phyloP scores from a whole-genome alignment of 2,329 filamentous ascomycete species.

The Cladosporium sp. region DNA sequence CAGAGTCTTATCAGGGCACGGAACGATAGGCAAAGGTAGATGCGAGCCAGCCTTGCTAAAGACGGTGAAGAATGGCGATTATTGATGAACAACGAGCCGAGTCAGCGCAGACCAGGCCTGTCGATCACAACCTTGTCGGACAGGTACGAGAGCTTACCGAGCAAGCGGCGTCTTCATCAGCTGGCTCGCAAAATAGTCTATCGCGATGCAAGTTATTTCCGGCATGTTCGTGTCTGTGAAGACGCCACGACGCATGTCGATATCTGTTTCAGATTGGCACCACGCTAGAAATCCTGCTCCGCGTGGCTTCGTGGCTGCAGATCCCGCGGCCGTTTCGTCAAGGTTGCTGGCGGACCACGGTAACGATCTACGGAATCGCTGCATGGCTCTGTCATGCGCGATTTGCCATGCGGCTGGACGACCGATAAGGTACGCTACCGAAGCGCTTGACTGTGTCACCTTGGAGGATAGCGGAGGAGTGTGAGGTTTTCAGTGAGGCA shows the following conservation, averaged over 20 bases:
- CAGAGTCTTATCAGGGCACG: no score
- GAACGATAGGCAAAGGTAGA: no score
- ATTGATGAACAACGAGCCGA: no score
- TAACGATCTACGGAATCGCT: not conserved
- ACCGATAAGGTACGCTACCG: not conserved
- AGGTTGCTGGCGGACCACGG: not conserved
- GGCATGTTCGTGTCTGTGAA: not conserved
- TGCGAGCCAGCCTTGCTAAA: no score
- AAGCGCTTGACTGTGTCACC: not conserved
- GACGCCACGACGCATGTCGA: not conserved
- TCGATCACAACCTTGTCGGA: not conserved
- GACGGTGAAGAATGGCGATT: no score
- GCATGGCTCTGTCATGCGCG: not conserved
- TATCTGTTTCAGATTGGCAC: not conserved
- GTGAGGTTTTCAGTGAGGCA: no score
- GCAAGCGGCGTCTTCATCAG: no score
- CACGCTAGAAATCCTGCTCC: not conserved
- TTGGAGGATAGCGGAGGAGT: no score
- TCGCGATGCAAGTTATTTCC: no score
- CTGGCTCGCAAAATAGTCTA: no score
- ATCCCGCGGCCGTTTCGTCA: not conserved
- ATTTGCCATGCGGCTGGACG: not conserved
- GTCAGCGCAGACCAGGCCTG: not conserved
- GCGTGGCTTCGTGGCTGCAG: not conserved
- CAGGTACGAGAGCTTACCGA: not conserved